Base-by-base conservation (phyloP, 2,329 filamentous ascomycete genomes). In the Aspergillus fijiensis region DNA sequence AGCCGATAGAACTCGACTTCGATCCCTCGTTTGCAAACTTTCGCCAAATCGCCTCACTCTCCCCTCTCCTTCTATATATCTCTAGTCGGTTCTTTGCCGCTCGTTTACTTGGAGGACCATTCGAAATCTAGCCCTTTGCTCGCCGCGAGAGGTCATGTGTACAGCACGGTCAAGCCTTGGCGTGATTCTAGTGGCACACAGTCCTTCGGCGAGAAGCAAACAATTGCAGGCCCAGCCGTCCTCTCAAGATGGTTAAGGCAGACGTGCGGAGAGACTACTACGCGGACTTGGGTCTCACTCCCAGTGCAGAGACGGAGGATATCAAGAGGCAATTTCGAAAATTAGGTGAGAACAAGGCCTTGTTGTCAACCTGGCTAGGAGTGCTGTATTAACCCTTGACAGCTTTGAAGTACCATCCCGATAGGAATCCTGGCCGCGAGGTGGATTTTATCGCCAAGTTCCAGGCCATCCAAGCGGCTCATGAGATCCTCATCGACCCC, bases 271-370 rank as follows among this genome's bases (percentile, higher is more conserved):
- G 87, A 69, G 90, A 96, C 77, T 95, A 95, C 77, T 96, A 96
- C 77, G 89, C 87, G 63, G 92, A 96, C 78, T 82, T 96, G 58
- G 90, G 91, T 65, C 78, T 96, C 58, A 76, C 85, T 2, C 79
- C 84, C 11, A 84, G 83, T 68, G 90, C 90, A 56, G 86, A 89
- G 65, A 78, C 86, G 49, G 85, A 87, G 31, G 91, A 95, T 47
- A 87, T 96, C 72, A 94, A 91, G 79, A 95, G 89, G 76, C 89
- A 93, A 70, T 96, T 92, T 76, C 86, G 89, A 67, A 92, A 92
- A 75, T 84, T 96, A 70, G 89, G 89, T 91, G 79, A 60, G 81
- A 66, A 29, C 19, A 49, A 31, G 42, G 42, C 4, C 25, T 29
- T 25, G 21, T n/a, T 12, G 29, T 31, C 52, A 11, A 49, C 16